Conservation (phyloP, 805 yeast genomes). For the Yamadazyma akitaensis region DNA sequence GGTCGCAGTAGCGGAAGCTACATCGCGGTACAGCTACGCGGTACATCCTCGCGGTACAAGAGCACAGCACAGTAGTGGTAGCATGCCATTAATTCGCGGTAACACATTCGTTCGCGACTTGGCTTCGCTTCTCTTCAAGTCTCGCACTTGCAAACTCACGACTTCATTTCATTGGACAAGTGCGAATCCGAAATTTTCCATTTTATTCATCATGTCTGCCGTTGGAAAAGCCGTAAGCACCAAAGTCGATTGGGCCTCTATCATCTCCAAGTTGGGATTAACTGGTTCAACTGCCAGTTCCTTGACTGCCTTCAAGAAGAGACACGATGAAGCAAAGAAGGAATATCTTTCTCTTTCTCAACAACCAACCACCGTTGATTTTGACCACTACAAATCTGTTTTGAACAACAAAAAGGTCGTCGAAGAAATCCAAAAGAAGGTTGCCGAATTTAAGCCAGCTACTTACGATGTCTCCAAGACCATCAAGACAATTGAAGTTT, state of each 20-base stretch:
- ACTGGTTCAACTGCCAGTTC: conserved; percentile 90
- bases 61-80: not conserved
- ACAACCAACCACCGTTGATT: conserved; percentile 79
- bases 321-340: conserved; percentile 97
- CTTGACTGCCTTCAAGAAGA: conserved; percentile 90
- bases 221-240: conserved; percentile 64
- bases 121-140: not conserved
- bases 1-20: too few species aligned
- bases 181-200: conserved; percentile 3
- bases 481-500: conserved; percentile 85
- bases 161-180: conserved; percentile 3
- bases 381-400: conserved; percentile 69
- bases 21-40: too few species aligned
- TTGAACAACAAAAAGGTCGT: conserved; percentile 81
- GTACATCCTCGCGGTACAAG: too few species aligned
- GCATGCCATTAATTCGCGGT: not conserved
- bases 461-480: conserved; percentile 86
- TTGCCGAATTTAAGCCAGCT: conserved; percentile 74
- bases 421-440: conserved; percentile 75
- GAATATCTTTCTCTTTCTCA: conserved; percentile 64
- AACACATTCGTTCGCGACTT: too few species aligned
- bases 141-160: not conserved
- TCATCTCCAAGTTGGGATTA: conserved; percentile 82
- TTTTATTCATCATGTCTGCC: conserved; percentile 23
- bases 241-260: conserved; percentile 93